Conservation (phyloP, 352 stramenopile species). For the Phytophthora boehmeriae region DNA sequence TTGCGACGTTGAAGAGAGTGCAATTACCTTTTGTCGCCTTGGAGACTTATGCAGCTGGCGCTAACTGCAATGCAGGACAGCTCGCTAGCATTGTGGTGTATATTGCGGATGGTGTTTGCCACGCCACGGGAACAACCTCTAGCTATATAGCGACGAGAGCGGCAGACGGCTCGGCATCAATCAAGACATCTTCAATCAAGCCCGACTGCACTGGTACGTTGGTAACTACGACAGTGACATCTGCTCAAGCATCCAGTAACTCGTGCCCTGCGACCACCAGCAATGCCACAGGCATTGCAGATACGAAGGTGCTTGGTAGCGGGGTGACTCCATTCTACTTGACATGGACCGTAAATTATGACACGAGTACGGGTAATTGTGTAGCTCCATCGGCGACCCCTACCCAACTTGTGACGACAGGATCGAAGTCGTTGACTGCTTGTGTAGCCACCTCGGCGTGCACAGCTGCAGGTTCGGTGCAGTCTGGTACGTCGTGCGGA, state of each 20-base stretch:
- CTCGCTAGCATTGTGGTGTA: too few relatives aligned
- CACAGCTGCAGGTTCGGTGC: not conserved
- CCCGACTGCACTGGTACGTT: too few relatives aligned
- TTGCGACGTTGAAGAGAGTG: too few relatives aligned
- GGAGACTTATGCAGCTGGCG: too few relatives aligned
- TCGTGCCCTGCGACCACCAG: constrained; percentile 2
- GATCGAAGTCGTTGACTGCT: not conserved
- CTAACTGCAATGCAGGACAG: too few relatives aligned
- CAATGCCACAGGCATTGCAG: not conserved
- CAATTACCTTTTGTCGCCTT: too few relatives aligned
- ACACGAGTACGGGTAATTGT: constrained; percentile 2
- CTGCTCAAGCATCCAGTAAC: not conserved
- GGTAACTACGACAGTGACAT: too few relatives aligned
- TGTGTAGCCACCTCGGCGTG: constrained; percentile 11
- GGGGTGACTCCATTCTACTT: constrained; percentile 17
- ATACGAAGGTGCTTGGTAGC: constrained; percentile 6
- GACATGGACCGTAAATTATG: not conserved
- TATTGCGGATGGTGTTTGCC: too few relatives aligned
- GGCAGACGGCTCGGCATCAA: not conserved
- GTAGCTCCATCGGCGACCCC: not conserved
- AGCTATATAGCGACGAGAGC: not conserved
- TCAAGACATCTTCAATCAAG: not conserved
- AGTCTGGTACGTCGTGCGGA: constrained; percentile 1
- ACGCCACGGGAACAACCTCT: too few relatives aligned
- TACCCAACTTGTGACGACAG: constrained; percentile 5